These are phyloP conservation scores for Leccinum subgranulosum DNA, from an alignment of 768 basidiomycete species.

Conservation along the genomic window DNA sequence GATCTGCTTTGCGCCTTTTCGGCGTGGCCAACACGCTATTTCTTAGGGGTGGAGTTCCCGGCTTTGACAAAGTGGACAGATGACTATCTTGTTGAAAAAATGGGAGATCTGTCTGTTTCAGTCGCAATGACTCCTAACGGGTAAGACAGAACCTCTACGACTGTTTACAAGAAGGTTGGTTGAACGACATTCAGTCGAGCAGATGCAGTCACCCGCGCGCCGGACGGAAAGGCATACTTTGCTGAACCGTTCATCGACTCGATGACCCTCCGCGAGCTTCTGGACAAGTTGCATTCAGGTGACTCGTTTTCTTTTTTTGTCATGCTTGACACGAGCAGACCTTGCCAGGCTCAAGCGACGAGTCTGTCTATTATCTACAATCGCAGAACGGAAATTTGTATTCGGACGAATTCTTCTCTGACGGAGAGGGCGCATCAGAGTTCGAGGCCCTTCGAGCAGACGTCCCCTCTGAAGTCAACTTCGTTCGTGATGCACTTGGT, in stretches of 20 bases:
- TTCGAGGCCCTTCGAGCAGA: conserved; percentile 60
- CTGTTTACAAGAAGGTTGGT: conserved; percentile 7
- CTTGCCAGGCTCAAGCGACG: conserved; percentile 10
- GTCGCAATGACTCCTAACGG: conserved; percentile 85
- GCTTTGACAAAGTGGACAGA: conserved; percentile 59
- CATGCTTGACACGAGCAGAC: neutral
- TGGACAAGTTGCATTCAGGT: conserved; percentile 42
- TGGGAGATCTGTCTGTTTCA: conserved; percentile 56
- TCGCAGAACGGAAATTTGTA: conserved; percentile 91
- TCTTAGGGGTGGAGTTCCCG: conserved; percentile 47
- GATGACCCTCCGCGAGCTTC: conserved; percentile 61
- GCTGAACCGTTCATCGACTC: conserved; percentile 67
- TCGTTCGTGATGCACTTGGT: conserved; percentile 82
- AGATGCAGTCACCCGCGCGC: conserved; percentile 61
- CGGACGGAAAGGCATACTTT: conserved; percentile 63
- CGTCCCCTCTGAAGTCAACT: conserved; percentile 64
- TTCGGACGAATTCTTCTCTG: conserved; percentile 41
- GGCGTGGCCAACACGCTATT: neutral
- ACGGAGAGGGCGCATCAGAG: conserved; percentile 46
- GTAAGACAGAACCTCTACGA: conserved; percentile 37
- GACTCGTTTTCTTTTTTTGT: neutral
- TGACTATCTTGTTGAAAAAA: conserved; percentile 53
- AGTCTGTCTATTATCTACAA: conserved; percentile 69
- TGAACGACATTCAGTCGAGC: conserved; percentile 50
- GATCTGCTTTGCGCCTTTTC: neutral